phyloP scores from a whole-genome alignment of 2,329 filamentous ascomycete genomes.

The Neofusicoccum cordaticola region DNA sequence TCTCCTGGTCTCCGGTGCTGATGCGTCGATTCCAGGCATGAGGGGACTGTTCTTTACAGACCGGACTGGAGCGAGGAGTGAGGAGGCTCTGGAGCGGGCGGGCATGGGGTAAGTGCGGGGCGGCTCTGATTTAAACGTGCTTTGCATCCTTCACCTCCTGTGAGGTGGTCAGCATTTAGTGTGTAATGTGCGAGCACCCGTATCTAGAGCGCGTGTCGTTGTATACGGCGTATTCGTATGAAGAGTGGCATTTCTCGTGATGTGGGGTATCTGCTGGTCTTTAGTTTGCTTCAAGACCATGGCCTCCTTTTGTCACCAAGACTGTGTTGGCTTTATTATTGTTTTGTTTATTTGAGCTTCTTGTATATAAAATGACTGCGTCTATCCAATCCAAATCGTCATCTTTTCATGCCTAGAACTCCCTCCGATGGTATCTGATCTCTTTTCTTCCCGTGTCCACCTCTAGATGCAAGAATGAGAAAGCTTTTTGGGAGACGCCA shows the following conservation, averaged over 20 bases:
- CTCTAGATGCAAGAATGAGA: constrained; percentile 2
- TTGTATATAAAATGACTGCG: neutral
- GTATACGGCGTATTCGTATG: too few species aligned
- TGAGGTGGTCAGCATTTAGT: neutral
- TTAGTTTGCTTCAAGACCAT: neutral
- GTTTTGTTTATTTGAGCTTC: too few species aligned
- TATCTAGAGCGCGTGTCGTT: too few species aligned
- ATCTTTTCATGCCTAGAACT: neutral
- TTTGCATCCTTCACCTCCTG: neutral
- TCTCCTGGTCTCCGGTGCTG: too few species aligned
- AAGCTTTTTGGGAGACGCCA: neutral
- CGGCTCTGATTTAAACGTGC: neutral
- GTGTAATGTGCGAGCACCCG: too few species aligned
- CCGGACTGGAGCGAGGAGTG: too few species aligned
- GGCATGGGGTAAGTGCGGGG: neutral
- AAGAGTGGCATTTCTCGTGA: too few species aligned
- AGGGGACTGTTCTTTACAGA: too few species aligned
- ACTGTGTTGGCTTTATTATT: neutral
- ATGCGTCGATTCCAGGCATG: too few species aligned
- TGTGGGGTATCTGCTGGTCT: neutral
- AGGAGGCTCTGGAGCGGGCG: too few species aligned
- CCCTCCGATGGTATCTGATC: neutral
- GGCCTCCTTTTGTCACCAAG: neutral
- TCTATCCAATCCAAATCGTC: neutral
- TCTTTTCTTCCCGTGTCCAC: neutral